Conservation (phyloP, 768 basidiomycete genomes). For the Psilocybe cubensis region DNA sequence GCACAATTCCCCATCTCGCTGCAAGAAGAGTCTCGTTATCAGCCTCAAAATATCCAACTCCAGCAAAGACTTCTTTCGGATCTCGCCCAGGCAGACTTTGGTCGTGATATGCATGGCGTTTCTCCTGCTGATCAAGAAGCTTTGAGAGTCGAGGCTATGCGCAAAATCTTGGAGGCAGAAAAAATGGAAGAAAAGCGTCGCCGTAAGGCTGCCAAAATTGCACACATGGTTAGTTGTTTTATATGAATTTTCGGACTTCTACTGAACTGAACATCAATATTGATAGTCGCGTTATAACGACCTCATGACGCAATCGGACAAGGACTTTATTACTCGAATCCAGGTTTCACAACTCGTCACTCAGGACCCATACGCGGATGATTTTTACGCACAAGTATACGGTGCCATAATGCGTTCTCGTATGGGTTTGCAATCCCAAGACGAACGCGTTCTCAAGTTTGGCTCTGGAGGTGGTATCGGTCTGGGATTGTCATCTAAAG, state of each 20-base stretch:
- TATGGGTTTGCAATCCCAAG: slow-evolving; percentile 69
- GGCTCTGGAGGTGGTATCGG: slow-evolving; percentile 84
- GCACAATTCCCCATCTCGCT: slow-evolving; percentile 38
- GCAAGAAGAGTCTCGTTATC: slow-evolving; percentile 51
- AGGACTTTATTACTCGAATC: slow-evolving; percentile 99
- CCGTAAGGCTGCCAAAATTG: slow-evolving; percentile 82
- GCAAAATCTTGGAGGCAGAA: slow-evolving; percentile 91
- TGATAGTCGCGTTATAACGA: slow-evolving; percentile 89
- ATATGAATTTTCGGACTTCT: slow-evolving; percentile 1
- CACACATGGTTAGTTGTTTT: slow-evolving; percentile 70
- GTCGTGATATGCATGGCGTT: slow-evolving; percentile 64
- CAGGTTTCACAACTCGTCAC: slow-evolving; percentile 98
- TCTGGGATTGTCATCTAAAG: slow-evolving; percentile 74
- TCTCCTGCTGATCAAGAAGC: slow-evolving; percentile 70
- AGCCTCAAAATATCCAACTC: slow-evolving; percentile 65
- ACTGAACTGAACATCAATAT: slow-evolving; percentile 10
- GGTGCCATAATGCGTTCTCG: slow-evolving; percentile 82
- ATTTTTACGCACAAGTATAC: slow-evolving; percentile 98
- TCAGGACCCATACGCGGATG: slow-evolving; percentile 95
- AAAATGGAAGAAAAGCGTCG: slow-evolving; percentile 85
- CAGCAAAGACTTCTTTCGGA: slow-evolving; percentile 81
- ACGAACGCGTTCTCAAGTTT: slow-evolving; percentile 85
- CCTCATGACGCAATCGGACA: slow-evolving; percentile 97
- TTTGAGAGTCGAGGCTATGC: slow-evolving; percentile 77
- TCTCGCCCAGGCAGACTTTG: slow-evolving; percentile 67